Conservation (phyloP, 108 stramenopile species). For the Seminavis robusta region DNA sequence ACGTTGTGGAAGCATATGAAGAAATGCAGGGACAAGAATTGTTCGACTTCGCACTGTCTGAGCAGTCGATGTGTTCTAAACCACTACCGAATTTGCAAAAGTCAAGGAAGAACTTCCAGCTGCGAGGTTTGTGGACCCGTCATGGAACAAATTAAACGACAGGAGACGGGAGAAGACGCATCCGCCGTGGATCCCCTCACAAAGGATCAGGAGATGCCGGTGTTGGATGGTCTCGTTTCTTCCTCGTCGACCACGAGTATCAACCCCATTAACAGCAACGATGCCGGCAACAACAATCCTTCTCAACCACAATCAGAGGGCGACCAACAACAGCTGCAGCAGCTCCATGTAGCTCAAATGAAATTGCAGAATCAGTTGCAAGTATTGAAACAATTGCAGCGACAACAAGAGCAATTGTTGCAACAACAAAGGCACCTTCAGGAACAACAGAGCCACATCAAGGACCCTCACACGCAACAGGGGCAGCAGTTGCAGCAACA, state of each 20-base stretch:
- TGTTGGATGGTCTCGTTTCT: neutral
- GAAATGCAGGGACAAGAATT: conserved; percentile 71
- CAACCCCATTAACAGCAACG: neutral
- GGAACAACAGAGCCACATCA: conserved; percentile 24
- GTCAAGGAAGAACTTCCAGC: conserved; percentile 47
- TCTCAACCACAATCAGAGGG: conserved; percentile 19
- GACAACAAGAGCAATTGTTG: conserved; percentile 22
- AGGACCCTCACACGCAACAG: conserved; percentile 35
- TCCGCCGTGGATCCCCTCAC: conserved; percentile 14
- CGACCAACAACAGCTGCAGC: conserved; percentile 53
- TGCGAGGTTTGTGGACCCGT: conserved; percentile 80
- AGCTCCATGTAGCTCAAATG: conserved; percentile 22
- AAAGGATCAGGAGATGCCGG: conserved; percentile 1
- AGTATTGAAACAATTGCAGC: conserved; percentile 30
- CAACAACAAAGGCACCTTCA: conserved; percentile 30
- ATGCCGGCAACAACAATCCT: neutral
- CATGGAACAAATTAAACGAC: conserved; percentile 52
- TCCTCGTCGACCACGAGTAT: neutral
- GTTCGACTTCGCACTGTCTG: conserved; percentile 69
- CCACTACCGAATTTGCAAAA: conserved; percentile 73
- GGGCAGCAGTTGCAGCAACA: conserved; percentile 59
- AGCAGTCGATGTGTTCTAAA: conserved; percentile 75
- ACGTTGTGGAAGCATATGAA: conserved; percentile 79
- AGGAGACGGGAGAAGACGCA: conserved; percentile 20
- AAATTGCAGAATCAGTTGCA: conserved; percentile 28